These are phyloP conservation scores for Yamadazyma takamatsuzukensis DNA, from an alignment of 805 yeast genomes.

Conservation along the genomic window DNA sequence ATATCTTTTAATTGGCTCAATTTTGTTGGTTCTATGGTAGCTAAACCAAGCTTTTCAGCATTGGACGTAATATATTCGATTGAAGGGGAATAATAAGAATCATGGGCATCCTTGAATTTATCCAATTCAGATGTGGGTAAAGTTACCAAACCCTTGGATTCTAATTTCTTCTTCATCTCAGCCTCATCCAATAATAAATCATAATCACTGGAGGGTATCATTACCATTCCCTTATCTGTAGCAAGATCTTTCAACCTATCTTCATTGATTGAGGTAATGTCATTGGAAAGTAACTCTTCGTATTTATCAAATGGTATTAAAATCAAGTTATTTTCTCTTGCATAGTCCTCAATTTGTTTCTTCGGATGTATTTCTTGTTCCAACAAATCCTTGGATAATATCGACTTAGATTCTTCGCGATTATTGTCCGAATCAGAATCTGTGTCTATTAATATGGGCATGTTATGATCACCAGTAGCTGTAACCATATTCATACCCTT, in stretches of 20 bases:
- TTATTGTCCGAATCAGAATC: constrained; percentile 20
- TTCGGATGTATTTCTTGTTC: constrained; percentile 7
- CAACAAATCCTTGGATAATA: constrained; percentile 8
- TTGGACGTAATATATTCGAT: constrained; percentile 20
- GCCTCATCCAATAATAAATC: constrained; percentile 26
- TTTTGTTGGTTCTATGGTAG: constrained; percentile 14
- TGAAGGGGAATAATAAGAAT: constrained; percentile 20
- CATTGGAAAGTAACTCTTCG: constrained; percentile 25
- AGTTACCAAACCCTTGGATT: constrained; percentile 29
- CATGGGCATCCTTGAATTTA: constrained; percentile 11
- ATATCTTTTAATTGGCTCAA: constrained; percentile 1
- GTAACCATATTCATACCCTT: constrained; percentile 13
- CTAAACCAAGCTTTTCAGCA: constrained; percentile 16
- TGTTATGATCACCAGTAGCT: constrained; percentile 15
- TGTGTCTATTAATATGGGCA: constrained; percentile 26
- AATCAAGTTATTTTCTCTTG: constrained; percentile 24
- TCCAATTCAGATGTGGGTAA: constrained; percentile 20
- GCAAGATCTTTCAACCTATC: constrained; percentile 21
- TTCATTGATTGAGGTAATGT: constrained; percentile 18
- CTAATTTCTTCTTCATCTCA: constrained; percentile 30
- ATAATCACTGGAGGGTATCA: constrained; percentile 25
- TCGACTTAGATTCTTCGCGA: constrained; percentile 6
- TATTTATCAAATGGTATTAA: constrained; percentile 27
- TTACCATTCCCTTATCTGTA: constrained; percentile 23
- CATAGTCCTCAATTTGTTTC: constrained; percentile 31